phyloP scores from a whole-genome alignment of 768 basidiomycete genomes.

The Astraeus odoratus region DNA sequence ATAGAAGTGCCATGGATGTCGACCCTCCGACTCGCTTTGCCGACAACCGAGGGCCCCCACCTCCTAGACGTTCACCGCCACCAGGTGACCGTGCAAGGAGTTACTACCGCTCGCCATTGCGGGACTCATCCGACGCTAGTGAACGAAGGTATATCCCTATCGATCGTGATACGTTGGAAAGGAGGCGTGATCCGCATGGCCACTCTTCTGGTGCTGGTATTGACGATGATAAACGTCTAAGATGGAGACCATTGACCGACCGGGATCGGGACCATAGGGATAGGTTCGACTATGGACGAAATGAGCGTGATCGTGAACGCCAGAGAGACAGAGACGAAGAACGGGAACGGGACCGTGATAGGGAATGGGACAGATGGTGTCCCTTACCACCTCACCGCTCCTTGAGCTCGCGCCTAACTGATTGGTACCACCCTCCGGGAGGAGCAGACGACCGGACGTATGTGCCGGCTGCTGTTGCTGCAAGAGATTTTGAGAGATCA shows the following conservation, averaged over 20 bases:
- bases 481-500: constrained; percentile 25
- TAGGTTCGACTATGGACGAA: constrained; percentile 29
- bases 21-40: constrained; percentile 30
- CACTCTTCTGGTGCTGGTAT: neutral
- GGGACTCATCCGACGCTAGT: constrained; percentile 27
- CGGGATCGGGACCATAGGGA: constrained; percentile 28
- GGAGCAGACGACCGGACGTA: constrained; percentile 21
- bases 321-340: constrained; percentile 21
- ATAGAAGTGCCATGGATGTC: constrained; percentile 30
- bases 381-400: constrained; percentile 18
- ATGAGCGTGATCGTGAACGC: constrained; percentile 20
- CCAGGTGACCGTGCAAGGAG: constrained; percentile 29
- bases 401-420: constrained; percentile 23
- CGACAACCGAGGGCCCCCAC: constrained; percentile 22
- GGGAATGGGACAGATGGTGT: constrained; percentile 27
- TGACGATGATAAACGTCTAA: constrained; percentile 35
- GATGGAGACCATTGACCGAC: constrained; percentile 22
- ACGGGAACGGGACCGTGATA: constrained; percentile 36
- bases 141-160: constrained; percentile 27
- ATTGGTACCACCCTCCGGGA: constrained; percentile 13
- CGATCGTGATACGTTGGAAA: constrained; percentile 27
- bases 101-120: constrained; percentile 28
- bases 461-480: constrained; percentile 8
- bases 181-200: constrained; percentile 24
- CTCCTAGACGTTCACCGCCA: constrained; percentile 23